phyloP scores from a whole-genome alignment of 805 yeast genomes.

The Saccharomycopsis olivae region DNA sequence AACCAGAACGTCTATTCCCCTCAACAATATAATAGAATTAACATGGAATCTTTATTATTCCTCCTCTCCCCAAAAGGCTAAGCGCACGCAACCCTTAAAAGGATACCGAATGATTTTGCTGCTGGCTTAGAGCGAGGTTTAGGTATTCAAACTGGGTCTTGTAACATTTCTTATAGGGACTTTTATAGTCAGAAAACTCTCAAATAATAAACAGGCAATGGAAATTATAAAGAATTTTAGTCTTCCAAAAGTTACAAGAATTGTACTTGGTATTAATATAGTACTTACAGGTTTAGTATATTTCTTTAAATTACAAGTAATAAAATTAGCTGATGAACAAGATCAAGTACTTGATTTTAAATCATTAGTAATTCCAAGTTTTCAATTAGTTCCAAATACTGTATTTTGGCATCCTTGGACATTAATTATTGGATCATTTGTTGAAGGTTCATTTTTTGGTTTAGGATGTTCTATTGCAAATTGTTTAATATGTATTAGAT shows the following conservation, averaged over 20 bases:
- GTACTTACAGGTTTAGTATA: constrained; percentile 1
- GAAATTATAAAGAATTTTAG: background rate
- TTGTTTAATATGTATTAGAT: constrained; percentile 48
- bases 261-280: constrained; percentile 4
- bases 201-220: background rate
- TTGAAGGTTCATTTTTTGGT: constrained; percentile 42
- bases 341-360: constrained; percentile 25
- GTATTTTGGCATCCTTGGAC: constrained; percentile 56
- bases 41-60: too few species aligned
- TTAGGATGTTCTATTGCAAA: constrained; percentile 38
- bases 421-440: constrained; percentile 48
- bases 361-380: too few species aligned
- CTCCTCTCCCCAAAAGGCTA: too few species aligned
- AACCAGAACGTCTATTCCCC: too few species aligned
- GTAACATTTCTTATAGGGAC: constrained; percentile 1
- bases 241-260: constrained; percentile 11
- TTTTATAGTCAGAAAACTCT: background rate
- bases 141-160: constrained; percentile 4
- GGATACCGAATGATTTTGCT: too few species aligned
- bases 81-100: too few species aligned
- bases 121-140: too few species aligned
- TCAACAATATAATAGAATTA: too few species aligned
- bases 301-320: constrained; percentile 1
- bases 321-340: background rate
- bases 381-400: constrained; percentile 55